These are phyloP conservation scores for Baudoinia panamericana DNA, from an alignment of 495 filamentous ascomycete genomes.

Conservation along the genomic window DNA sequence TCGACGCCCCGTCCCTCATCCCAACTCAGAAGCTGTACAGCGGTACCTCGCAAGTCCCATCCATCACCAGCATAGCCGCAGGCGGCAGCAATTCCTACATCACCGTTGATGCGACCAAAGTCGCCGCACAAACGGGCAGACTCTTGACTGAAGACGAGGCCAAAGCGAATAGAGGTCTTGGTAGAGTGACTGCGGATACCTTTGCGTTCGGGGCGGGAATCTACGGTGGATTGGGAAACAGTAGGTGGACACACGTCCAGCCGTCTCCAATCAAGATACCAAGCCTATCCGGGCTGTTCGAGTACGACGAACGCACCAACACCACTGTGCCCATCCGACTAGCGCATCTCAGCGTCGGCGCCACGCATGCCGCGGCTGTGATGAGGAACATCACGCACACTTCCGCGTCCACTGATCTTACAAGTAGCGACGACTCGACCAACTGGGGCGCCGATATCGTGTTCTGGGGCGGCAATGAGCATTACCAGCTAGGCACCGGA, in stretches of 20 bases:
- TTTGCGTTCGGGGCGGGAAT: slow-evolving; percentile 82
- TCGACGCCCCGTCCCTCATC: slow-evolving; percentile 57
- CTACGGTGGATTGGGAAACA: slow-evolving; percentile 66
- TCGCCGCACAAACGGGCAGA: slow-evolving; percentile 37
- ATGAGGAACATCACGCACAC: slow-evolving; percentile 66
- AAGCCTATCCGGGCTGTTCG: slow-evolving; percentile 62
- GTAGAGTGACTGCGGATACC: slow-evolving; percentile 54
- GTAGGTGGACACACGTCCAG: slow-evolving; percentile 83
- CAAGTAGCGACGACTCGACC: slow-evolving; percentile 47
- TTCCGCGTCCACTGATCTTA: slow-evolving; percentile 32
- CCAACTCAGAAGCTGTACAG: slow-evolving; percentile 58
- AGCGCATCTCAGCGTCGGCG: slow-evolving; percentile 55
- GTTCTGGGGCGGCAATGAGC: slow-evolving; percentile 91
- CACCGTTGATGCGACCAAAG: slow-evolving; percentile 59
- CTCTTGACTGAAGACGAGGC: slow-evolving; percentile 19
- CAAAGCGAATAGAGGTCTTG: slow-evolving; percentile 29
- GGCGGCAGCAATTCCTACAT: slow-evolving; percentile 81
- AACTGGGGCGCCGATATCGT: slow-evolving; percentile 77
- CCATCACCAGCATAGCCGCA: slow-evolving; percentile 61
- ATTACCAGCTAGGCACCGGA: slow-evolving; percentile 83
- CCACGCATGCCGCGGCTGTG: slow-evolving; percentile 64
- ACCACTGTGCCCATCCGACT: slow-evolving; percentile 64
- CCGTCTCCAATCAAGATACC: slow-evolving; percentile 69
- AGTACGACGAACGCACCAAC: slow-evolving; percentile 65
- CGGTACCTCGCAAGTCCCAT: slow-evolving; percentile 43